phyloP scores from a whole-genome alignment of 768 basidiomycete species.

The Mycena floridula region DNA sequence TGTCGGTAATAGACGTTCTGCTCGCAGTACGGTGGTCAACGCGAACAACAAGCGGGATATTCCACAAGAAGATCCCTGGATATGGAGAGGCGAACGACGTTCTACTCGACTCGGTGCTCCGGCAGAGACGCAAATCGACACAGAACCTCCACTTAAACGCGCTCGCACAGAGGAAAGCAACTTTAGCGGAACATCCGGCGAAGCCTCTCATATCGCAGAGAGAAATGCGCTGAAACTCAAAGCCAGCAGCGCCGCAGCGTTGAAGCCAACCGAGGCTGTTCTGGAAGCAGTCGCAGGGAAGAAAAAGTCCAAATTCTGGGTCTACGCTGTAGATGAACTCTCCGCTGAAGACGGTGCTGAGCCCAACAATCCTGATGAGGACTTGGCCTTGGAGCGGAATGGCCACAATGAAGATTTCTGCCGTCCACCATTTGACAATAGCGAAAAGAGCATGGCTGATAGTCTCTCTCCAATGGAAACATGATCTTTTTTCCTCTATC shows the following conservation, averaged over 20 bases:
- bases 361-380: too few relatives aligned
- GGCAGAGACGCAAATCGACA: constrained; percentile 44
- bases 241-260: constrained; percentile 52
- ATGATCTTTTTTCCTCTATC: too few relatives aligned
- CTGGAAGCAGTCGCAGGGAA: constrained; percentile 72
- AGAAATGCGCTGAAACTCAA: constrained; percentile 37
- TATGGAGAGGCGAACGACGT: constrained; percentile 73
- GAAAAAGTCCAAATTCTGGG: constrained; percentile 86
- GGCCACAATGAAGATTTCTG: too few relatives aligned
- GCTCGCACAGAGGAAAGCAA: constrained; percentile 75
- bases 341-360: too few relatives aligned
- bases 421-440: too few relatives aligned
- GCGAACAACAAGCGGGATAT: constrained; percentile 48
- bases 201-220: constrained; percentile 22
- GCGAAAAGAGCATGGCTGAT: too few relatives aligned
- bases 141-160: constrained; percentile 52
- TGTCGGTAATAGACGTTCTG: constrained; percentile 44
- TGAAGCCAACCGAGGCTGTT: constrained; percentile 71
- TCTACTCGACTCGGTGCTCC: constrained; percentile 60
- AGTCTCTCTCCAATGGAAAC: too few relatives aligned
- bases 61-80: constrained; percentile 44
- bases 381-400: too few relatives aligned
- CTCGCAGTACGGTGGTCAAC: constrained; percentile 42
- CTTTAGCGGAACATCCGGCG: constrained; percentile 45
- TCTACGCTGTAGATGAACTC: constrained; percentile 76